Conservation (phyloP, 352 stramenopile species). For the Pythium brachiatum region DNA sequence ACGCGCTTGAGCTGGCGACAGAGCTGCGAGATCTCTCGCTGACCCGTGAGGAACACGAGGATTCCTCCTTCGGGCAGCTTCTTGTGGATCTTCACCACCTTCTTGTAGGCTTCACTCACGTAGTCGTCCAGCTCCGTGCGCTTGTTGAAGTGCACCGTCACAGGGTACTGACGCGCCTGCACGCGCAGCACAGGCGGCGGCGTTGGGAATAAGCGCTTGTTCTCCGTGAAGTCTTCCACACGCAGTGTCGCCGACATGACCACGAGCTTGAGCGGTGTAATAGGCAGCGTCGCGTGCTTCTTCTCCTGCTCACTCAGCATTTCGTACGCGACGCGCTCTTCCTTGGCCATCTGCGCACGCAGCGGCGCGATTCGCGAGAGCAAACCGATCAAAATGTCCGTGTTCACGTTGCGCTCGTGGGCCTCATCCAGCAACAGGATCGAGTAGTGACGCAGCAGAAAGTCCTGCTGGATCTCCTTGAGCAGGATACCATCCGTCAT, state of each 20-base stretch:
- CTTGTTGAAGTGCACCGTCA: constrained; percentile 98
- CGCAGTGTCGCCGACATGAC: constrained; percentile 99
- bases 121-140: constrained; percentile 98
- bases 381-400: constrained; percentile 96
- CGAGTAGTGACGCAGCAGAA: constrained; percentile 74
- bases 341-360: constrained; percentile 80
- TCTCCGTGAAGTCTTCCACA: constrained; percentile 97
- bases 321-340: constrained; percentile 61
- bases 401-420: constrained; percentile 97
- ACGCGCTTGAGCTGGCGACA: constrained; percentile 65
- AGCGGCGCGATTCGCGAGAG: constrained; percentile 93
- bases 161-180: constrained; percentile 93
- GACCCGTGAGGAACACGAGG: constrained; percentile 93
- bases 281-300: no score
- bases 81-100: constrained; percentile 96
- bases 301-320: constrained; percentile 44
- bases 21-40: constrained; percentile 94
- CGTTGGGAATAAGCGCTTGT: constrained; percentile 52
- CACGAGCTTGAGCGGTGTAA: constrained; percentile 78
- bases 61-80: constrained; percentile 84
- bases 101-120: constrained; percentile 93
- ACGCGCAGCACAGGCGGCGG: constrained; percentile 93
- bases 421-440: constrained; percentile 93
- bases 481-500: constrained; percentile 99
- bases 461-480: constrained; percentile 93